Base-by-base conservation (phyloP, 148 eudicot genomes). In the Vaccinium macrocarpon region DNA sequence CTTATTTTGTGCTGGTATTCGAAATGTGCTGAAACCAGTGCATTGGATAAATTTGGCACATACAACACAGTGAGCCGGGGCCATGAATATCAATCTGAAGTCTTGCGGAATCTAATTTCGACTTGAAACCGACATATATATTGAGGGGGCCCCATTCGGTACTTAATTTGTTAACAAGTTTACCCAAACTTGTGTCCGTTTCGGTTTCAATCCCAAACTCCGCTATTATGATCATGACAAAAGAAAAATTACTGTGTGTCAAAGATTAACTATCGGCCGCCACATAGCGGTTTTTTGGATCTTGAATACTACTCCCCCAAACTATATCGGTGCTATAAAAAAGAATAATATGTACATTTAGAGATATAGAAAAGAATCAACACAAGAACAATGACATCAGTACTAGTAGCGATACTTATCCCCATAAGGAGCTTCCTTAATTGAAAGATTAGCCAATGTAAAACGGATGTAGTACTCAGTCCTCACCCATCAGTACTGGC, bases 401-500 rank as follows among this genome's bases (percentile, higher is more conserved):
- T 42, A 42, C 46, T 42, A 4, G 6, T 42, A 42, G 46, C 46
- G 46, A 42, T 42, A 5, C 46, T 3, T 0, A 42, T 3, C 46
- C 46, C 46, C 46, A 5, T 42, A 70, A 27, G 64, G 64, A n/a
- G 62, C 48, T 13, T 15, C 73, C 53, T 23, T 61, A 0, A 25
- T 46, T 80, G 0, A 15, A 59, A 59, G 72, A 80, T 80, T 61
- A 61, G 72, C 72, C 72, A 12, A 59, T 59, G 82, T 79, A 79
- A 38, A 59, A 46, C 23, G 78, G 78, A n/a, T 35, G 5, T 35
- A 32, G 0, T 75, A 23, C 29, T 75, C n/a, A n/a, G n/a, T n/a
- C 78, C 55, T 42, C 78, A n/a, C 38, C 3, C 6, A 21, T 49
- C 78, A 21, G 10, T 1, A 6, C 11, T 42, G 46, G 21, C 16